Evolutionary conservation across 495 filamentous ascomycete genomes (phyloP), one percentile per base, ranked within the genome.

Genomic region (Aspergillus kassunensis): DNA sequence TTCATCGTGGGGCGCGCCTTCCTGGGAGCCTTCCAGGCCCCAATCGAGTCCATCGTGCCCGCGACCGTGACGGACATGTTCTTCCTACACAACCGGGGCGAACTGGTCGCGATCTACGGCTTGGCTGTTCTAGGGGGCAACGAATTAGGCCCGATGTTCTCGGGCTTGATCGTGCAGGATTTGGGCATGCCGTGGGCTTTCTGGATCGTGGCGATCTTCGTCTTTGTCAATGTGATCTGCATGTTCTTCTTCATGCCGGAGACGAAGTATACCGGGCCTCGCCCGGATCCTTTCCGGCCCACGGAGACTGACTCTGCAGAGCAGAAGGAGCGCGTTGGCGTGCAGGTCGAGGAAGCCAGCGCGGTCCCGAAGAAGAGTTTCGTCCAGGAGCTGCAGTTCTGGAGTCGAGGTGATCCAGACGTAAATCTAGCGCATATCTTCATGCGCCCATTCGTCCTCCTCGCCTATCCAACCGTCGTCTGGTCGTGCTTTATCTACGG

Each of bases 61-160:
- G 65, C 74, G 12, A 76, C 76, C 0, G 77, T 80, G 29, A 70
- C 73, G n/a, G 80, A 83, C 52, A 61, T 80, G 24, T 83, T 80
- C 60, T 83, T 80, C 57, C 60, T 83, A 12, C 79, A 83, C 54
- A 75, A 83, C 53, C 66, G 80, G 11, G 80, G 77, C n/a, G 68
- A 66, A 2, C 59, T 79, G 18, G 66, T 72, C 31, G 63, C 69
- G 4, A 41, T 77, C 11, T 81, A 79, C 56, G 73, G 65, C 11
- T 59, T 68, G 11, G 71, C 74, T 27, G 63, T 77, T 7, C 60
- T 72, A 0, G 65, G 69, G 3, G 76, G 77, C 13, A 76, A 74
- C 2, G 58, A 69, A 1, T 55, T 68, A 12, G 77, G 78, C 0
- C 69, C 77, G 16, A 67, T 80, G 33, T 71, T 81, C 27, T 69